A percentile compares a stretch with the other conserved stretches of the same genome.
Evolutionary conservation across 2,329 filamentous ascomycete genomes (phyloP).

Genomic region (Colletotrichum plurivorum): DNA sequence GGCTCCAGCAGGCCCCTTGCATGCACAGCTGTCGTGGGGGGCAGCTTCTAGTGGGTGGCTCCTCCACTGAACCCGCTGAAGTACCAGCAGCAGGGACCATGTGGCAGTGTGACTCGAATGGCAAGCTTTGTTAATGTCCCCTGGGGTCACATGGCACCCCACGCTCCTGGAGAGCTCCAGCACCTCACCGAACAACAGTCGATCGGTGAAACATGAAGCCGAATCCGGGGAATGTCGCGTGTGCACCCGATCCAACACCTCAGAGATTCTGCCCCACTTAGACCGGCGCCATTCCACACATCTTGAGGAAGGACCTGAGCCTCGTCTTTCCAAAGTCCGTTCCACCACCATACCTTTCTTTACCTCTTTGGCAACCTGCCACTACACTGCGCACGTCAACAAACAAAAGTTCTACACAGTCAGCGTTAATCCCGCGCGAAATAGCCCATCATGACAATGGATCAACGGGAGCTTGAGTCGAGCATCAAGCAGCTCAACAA

Average conservation of each 20-base stretch:
- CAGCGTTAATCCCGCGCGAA: background rate
- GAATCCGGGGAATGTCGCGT: constrained; percentile 15
- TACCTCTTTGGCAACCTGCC: background rate
- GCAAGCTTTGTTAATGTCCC: constrained; percentile 34
- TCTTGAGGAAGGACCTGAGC: constrained; percentile 29
- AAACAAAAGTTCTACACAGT: background rate
- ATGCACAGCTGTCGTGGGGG: constrained; percentile 28
- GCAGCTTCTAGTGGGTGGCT: constrained; percentile 34
- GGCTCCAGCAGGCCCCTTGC: constrained; percentile 36
- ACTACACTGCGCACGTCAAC: constrained; percentile 13
- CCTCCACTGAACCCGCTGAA: constrained; percentile 34
- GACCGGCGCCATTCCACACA: constrained; percentile 31
- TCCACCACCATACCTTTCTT: background rate
- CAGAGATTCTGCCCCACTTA: constrained; percentile 31
- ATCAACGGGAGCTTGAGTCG: constrained; percentile 84
- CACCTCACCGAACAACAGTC: background rate
- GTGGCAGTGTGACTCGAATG: constrained; percentile 38
- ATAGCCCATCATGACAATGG: constrained; percentile 62
- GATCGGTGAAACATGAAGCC: constrained; percentile 29
- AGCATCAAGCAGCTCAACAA: constrained; percentile 86
- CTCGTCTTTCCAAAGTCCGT: constrained; percentile 16
- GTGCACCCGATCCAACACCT: constrained; percentile 3
- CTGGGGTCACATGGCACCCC: constrained; percentile 39
- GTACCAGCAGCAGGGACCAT: constrained; percentile 37
- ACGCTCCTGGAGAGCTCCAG: background rate